Evolutionary conservation across 306 rosid species (phyloP), one percentile per base, ranked within the genome.

Genomic region (Medicago arabica): DNA sequence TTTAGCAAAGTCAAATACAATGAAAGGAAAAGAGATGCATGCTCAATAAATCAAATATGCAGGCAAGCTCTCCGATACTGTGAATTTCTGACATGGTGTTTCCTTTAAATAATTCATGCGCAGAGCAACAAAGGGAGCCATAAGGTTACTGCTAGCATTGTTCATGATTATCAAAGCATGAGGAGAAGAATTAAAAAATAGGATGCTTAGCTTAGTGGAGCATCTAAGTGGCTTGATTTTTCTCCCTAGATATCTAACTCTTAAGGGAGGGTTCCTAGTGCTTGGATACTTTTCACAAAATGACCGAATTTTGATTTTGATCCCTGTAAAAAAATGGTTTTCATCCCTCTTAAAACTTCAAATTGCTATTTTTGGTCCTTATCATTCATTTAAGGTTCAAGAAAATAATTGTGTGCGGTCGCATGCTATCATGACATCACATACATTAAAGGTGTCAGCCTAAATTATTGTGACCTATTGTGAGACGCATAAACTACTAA

Each of bases 71-170:
- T 54, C 65, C 25, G 19, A 55, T 57, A 34, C 46, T 63, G 23
- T 62, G 63, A 57, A 19, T 21, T n/a, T 58, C 65, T 38, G 17
- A 49, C 71, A 50, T 6, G 40, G 21, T 46, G 61, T 34, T 64
- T 50, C 49, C 23, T 19, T 62, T 19, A 7, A 9, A 64, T 6
- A 39, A 36, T n/a, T 49, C 38, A 36, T 38, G 31, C 13, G 79
- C 62, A 49, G 72, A 36, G 23, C 49, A 54, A 16, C 51, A 55
- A 55, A 55, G 63, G 23, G 65, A 51, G 72, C 72, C 54, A 75
- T 21, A 21, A 58, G 36, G 38, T 58, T 57, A 57, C 63, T 58
- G 63, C 63, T 58, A 58, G 69, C 69, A 61, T 61, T 61, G 38
- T 63, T 39, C 28, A 9, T 63, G 69, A 63, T 63, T 61, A 61